Base-by-base conservation (phyloP, 1,139 yeast species). In the Blastobotrys illinoisensis region DNA sequence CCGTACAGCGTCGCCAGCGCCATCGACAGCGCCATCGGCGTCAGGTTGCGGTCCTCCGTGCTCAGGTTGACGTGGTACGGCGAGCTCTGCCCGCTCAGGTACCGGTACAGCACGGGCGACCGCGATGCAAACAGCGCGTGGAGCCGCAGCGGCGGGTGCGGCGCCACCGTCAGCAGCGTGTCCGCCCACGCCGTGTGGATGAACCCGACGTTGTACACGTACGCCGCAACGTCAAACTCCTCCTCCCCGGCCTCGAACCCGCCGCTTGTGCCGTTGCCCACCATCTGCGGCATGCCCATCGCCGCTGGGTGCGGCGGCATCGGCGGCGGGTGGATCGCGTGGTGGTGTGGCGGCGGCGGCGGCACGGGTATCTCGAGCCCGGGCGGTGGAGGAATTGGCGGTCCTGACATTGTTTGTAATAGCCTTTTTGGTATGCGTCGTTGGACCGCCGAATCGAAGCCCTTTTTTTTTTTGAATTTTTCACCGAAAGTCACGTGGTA, bases 31-130 rank as follows among this genome's bases (percentile, higher is more conserved):
- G 70, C 58, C 19, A 64, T 57, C 9, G 64, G 59, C n/a, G 81
- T 81, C 64, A 79, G 74, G 62, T 76, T 78, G 55, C 77, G 79
- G 67, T 81, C 85, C 57, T 77, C 76, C 20, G 79, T 79, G 32
- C 79, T 74, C 63, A 81, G 74, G 45, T 79, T 77, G 46, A 81
- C 81, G 58, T 79, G 80, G 60, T 79, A 76, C 9, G 83, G 80
- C 14, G 82, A 63, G 18, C 65, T 66, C 24, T 56, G 60, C 44
- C 60, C 46, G 9, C 58, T 62, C 44, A 70, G 62, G 47, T 60
- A 60, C 36, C 61, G 64, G 57, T 66, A 66, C 36, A 70, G 59
- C 48, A 65, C 62, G 4, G 73, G 72, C 32, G 72, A 68, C 44
- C 70, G 62, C 36, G 71, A 64, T 13, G 65, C 67, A 55, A 70